Evolutionary conservation across 176 grass and related monocot species (phyloP), one percentile per base, ranked within the genome.

Genomic region (Cymbopogon citratus): DNA sequence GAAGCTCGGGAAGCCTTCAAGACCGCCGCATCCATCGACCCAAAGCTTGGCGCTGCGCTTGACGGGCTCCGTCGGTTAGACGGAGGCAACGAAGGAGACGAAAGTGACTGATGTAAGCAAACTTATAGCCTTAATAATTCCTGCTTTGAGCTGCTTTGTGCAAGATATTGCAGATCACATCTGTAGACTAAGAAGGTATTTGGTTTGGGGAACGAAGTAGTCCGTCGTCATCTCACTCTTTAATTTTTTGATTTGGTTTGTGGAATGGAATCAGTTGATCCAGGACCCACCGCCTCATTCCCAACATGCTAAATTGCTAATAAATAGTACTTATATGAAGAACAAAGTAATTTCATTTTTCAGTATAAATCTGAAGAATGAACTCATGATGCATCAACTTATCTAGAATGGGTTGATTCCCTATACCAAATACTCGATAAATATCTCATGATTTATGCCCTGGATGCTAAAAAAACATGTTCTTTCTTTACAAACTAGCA

Each of bases 1-100:
- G 80, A 89, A 66, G 96, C 96, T 29, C 74, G 71, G 57, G 71
- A 77, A 1, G 89, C 92, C 18, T 98, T 95, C 80, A 84, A 87
- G 85, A 79, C 76, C 9, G 96, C 96, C 13, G 65, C 87, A 23
- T 80, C 62, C 36, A 81, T 97, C 15, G 95, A 98, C 62, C 80
- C 59, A 13, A 85, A 82, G 34, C 62, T 92, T 33, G 76, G 73
- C 21, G 56, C 65, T 23, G 92, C 85, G 13, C 79, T 67, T 5
- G 80, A 91, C 4, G 90, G 87, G 21, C 92, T 98, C 43, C 83
- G 67, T 65, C 88, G 89, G 82, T 63, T 88, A 9, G 67, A 45
- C 21, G 59, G 6, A 8, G 38, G 40, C 25, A 65, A 62, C 57
- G 81, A 80, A 45, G 92, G 74, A 36, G 48, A 83, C 9, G 71